Base-by-base conservation (phyloP, 2,329 filamentous ascomycete species). In the Penicillium occitanis region DNA sequence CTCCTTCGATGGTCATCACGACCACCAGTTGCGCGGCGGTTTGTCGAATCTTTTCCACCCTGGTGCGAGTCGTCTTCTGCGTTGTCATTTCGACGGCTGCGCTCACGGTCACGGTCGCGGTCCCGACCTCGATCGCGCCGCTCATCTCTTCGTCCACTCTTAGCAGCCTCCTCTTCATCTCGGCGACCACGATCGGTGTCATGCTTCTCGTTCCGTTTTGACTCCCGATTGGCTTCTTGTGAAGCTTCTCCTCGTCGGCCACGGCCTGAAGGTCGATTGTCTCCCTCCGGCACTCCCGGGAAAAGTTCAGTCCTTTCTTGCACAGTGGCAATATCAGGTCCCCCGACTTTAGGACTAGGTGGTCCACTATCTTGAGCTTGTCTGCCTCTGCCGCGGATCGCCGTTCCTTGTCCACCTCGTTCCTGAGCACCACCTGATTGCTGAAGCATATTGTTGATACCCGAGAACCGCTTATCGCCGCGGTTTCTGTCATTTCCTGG, bases 381-480 rank as follows among this genome's bases (percentile, higher is more conserved):
- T 64, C 80, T 73, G 35, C 78, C 78, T 67, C 80, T 74, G 50
- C 80, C 79, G 28, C 80, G 77, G 58, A 78, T 77, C 30, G 75
- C 71, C 5, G 78, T 74, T 11, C 77, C 74, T 44, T 75, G 71
- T 35, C 70, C 72, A 58, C 67, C 67, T 40, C 76, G 75, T 22
- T 80, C 78, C 53, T 70, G 63, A 40, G 73, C 68, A n/a, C 73
- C 70, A 40, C 72, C 74, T 37, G 77, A 77, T 69, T 83, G 80
- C 63, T 83, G 80, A 42, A 84, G 77, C 71, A 82, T 78, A 64
- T 76, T 81, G 69, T 82, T 82, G 63, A 84, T 74, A 1, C 77
- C 78, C 14, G 78, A 76, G 67, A 84, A 81, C 13, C 82, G 78
- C 67, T 82, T 82, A 67, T 82, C 81, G 37, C 81, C 73, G 35